phyloP scores from a whole-genome alignment of 352 stramenopile genomes.

The Phytophthora sp. region DNA sequence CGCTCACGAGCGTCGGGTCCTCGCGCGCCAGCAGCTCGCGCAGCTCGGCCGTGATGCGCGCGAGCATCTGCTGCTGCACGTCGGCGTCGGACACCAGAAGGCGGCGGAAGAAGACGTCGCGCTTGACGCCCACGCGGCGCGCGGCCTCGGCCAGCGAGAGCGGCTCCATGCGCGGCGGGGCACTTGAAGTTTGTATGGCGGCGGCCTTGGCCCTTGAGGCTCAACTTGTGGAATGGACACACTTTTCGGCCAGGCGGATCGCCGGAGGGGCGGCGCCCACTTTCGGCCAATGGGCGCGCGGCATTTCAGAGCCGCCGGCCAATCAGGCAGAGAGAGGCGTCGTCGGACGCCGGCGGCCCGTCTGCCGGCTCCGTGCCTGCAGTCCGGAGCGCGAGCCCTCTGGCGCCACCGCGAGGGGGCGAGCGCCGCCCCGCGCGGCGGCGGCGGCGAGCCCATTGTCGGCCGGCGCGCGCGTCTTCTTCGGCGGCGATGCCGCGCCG shows the following conservation, averaged over 20 bases:
- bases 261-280: not conserved
- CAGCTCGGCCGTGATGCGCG: constrained; percentile 58
- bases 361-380: constrained; percentile 23
- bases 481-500: not conserved
- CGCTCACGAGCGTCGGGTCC: constrained; percentile 49
- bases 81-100: constrained; percentile 67
- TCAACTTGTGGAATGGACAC: constrained; percentile 56
- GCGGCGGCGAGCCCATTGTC: constrained; percentile 2
- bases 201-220: constrained; percentile 13
- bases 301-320: constrained; percentile 7
- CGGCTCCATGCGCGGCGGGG: constrained; percentile 15
- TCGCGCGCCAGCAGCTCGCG: constrained; percentile 55
- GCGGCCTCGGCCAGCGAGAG: constrained; percentile 51
- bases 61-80: constrained; percentile 68
- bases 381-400: constrained; percentile 20
- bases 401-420: constrained; percentile 32
- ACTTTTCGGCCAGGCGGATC: constrained; percentile 29
- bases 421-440: constrained; percentile 4
- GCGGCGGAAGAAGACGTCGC: constrained; percentile 84
- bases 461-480: not conserved
- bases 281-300: constrained; percentile 26
- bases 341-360: constrained; percentile 4
- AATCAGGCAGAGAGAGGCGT: constrained; percentile 29
- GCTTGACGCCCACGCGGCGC: constrained; percentile 66
- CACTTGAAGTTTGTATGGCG: constrained; percentile 39